Percentiles rank a stretch among this genome's conserved stretches.
These are phyloP conservation scores for Potentilla sterilis DNA, from an alignment of 306 rosid species.

Conservation along the genomic window DNA sequence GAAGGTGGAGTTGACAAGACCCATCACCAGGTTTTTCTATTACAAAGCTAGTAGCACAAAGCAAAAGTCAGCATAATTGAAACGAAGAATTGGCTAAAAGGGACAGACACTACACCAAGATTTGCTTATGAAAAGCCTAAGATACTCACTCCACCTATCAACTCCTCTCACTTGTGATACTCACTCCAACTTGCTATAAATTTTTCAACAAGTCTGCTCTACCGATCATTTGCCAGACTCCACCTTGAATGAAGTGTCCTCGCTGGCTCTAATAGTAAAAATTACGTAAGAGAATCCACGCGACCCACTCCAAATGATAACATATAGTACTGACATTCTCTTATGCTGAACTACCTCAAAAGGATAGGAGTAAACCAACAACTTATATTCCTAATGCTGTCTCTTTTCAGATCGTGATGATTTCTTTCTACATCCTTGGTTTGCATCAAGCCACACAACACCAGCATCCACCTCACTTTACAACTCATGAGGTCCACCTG, in stretches of 20 bases:
- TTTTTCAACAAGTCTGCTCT: not conserved
- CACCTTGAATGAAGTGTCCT: not conserved
- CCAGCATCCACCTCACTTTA: not conserved
- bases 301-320: not conserved
- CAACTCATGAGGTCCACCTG: not conserved
- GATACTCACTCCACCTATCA: not conserved
- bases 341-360: not conserved
- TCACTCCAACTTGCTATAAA: not conserved
- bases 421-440: not conserved
- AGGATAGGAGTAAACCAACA: not conserved
- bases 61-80: not conserved
- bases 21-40: not conserved
- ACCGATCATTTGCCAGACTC: not conserved
- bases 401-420: not conserved
- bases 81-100: not conserved
- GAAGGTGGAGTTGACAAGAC: not conserved
- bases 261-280: not conserved
- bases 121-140: not conserved
- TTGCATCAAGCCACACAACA: not conserved
- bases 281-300: not conserved
- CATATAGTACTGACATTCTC: not conserved
- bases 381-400: not conserved
- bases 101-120: not conserved
- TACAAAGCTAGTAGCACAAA: not conserved
- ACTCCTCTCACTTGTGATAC: not conserved